phyloP scores from a whole-genome alignment of 176 grass and related monocot genomes.

The Paspalum vaginatum region DNA sequence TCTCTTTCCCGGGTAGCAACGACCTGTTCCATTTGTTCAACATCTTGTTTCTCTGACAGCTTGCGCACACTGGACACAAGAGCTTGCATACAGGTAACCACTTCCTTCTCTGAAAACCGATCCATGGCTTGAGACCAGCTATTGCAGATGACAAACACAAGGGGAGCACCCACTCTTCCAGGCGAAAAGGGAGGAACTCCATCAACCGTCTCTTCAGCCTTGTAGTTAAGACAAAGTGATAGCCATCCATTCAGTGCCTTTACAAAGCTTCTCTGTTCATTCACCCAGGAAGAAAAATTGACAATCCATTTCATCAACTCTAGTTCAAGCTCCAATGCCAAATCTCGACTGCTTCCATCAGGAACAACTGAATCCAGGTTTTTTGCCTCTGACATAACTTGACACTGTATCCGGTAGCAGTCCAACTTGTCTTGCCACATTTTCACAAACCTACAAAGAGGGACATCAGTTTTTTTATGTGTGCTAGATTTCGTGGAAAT shows the following conservation, averaged over 20 bases:
- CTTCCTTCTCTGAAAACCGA: conserved; percentile 69
- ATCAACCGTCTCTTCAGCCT: conserved; percentile 57
- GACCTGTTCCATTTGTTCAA: conserved; percentile 60
- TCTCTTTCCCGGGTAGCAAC: conserved; percentile 62
- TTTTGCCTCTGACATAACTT: conserved; percentile 62
- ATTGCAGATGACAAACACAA: conserved; percentile 81
- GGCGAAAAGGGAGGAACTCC: conserved; percentile 72
- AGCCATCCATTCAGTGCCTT: conserved; percentile 95
- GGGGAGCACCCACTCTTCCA: conserved; percentile 70
- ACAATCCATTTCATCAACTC: conserved; percentile 85
- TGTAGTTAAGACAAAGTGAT: conserved; percentile 69
- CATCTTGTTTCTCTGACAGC: conserved; percentile 53
- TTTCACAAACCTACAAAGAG: conserved; percentile 66
- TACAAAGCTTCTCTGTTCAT: conserved; percentile 71
- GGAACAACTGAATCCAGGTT: conserved; percentile 62
- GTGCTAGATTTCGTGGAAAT: background rate
- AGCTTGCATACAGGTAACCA: conserved; percentile 61
- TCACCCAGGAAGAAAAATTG: conserved; percentile 81
- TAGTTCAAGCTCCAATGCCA: conserved; percentile 76
- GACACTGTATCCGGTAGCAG: conserved; percentile 71
- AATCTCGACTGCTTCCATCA: conserved; percentile 32
- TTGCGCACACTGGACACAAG: conserved; percentile 54
- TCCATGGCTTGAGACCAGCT: conserved; percentile 85
- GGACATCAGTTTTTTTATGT: conserved; percentile 25
- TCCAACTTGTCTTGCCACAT: conserved; percentile 87